A percentile compares a stretch with the other conserved stretches of the same genome.
Evolutionary conservation across 1,139 yeast species (phyloP).

Genomic region (Debaryomyces coudertii): DNA sequence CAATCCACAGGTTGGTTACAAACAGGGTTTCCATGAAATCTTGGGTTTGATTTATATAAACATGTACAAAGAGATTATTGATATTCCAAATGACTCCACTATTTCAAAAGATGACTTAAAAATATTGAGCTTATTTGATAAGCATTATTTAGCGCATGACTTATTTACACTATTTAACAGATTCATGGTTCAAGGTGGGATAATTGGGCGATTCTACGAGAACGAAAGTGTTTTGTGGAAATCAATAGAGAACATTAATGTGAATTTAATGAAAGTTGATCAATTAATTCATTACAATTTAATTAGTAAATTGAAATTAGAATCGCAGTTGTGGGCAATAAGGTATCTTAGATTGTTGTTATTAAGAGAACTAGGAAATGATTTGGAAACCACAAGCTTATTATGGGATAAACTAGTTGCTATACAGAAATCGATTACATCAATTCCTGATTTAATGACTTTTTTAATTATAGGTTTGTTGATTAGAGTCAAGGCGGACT

Average conservation of each 20-base stretch:
- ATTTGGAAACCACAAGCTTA: slow-evolving; percentile 42
- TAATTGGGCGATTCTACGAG: slow-evolving; percentile 45
- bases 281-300: slow-evolving; percentile 48
- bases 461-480: slow-evolving; percentile 55
- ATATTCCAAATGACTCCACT: slow-evolving; percentile 38
- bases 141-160: slow-evolving; percentile 47
- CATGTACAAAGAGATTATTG: slow-evolving; percentile 44
- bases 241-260: slow-evolving; percentile 52
- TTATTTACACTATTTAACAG: slow-evolving; percentile 49
- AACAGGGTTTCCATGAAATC: slow-evolving; percentile 73
- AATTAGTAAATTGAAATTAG: slow-evolving; percentile 52
- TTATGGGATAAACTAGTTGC: slow-evolving; percentile 64
- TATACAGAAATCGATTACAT: slow-evolving; percentile 21
- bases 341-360: slow-evolving; percentile 63
- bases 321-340: slow-evolving; percentile 68
- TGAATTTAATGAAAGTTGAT: slow-evolving; percentile 51
- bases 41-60: slow-evolving; percentile 61
- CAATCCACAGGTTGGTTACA: slow-evolving; percentile 58
- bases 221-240: slow-evolving; percentile 42
- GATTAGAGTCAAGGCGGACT: slow-evolving; percentile 51
- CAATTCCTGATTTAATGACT: slow-evolving; percentile 46
- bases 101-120: slow-evolving; percentile 37
- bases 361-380: slow-evolving; percentile 59
- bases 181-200: slow-evolving; percentile 42
- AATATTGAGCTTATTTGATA: slow-evolving; percentile 43